Percentiles rank a stretch among this genome's conserved stretches.
Conservation (phyloP, 345 rosid genomes). For the Moringa oleifera region DNA sequence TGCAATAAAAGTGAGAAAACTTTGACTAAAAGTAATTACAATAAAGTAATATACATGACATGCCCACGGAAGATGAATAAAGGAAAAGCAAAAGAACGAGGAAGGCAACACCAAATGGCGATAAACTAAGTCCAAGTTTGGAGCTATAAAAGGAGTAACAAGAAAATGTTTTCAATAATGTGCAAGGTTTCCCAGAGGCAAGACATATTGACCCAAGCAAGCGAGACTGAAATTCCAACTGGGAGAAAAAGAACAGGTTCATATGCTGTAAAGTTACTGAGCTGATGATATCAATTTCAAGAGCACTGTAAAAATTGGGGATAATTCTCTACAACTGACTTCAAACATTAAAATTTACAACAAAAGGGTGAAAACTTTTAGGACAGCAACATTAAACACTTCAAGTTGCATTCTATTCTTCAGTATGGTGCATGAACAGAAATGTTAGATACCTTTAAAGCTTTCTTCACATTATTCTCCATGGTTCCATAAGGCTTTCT, state of each 20-base stretch:
- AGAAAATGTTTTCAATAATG: not conserved
- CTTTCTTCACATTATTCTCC: slow-evolving; percentile 95
- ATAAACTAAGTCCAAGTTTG: not conserved
- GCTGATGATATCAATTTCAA: not conserved
- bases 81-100: not conserved
- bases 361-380: not conserved
- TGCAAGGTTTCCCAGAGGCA: not conserved
- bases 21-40: not conserved
- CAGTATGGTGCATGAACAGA: not conserved
- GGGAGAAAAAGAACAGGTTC: not conserved
- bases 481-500: slow-evolving; percentile 95
- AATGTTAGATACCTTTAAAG: slow-evolving; percentile 50
- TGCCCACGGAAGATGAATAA: not conserved
- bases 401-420: not conserved
- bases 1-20: slow-evolving; percentile 22
- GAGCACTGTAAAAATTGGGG: not conserved
- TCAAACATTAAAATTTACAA: not conserved
- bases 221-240: not conserved
- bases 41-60: not conserved
- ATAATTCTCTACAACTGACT: not conserved
- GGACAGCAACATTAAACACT: not conserved
- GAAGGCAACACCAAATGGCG: not conserved
- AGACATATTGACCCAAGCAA: not conserved
- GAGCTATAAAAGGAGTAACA: not conserved
- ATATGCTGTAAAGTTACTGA: not conserved